Percentiles rank a stretch among this genome's conserved stretches.
Conservation (phyloP, 148 eudicot species). For the Heliamphora exappendiculata region DNA sequence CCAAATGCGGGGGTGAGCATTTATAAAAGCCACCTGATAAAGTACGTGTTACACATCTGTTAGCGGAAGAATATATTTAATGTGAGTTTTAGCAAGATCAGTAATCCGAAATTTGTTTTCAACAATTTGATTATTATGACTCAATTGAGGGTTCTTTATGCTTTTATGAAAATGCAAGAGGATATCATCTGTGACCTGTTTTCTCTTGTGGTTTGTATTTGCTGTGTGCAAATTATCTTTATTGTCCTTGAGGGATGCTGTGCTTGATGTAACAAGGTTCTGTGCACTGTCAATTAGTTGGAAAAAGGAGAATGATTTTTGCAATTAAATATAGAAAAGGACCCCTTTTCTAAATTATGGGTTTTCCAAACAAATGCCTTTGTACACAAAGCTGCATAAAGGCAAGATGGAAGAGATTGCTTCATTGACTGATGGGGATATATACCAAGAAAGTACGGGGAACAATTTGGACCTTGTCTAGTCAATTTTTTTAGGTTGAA, state of each 20-base stretch:
- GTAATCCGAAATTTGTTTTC: not conserved
- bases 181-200: not conserved
- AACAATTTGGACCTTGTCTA: not conserved
- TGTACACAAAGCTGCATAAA: not conserved
- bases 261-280: not conserved
- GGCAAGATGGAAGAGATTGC: not conserved
- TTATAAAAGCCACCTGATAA: not conserved
- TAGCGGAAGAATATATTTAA: not conserved
- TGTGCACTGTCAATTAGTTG: no score
- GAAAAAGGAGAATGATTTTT: not conserved
- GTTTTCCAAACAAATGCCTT: not conserved
- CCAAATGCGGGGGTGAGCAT: not conserved
- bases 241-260: not conserved
- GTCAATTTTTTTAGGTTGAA: not conserved
- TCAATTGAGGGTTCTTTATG: not conserved
- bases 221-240: not conserved
- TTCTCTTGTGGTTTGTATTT: slow-evolving; percentile 5
- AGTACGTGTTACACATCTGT: not conserved
- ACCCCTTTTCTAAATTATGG: not conserved
- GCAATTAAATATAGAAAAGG: not conserved
- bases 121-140: not conserved
- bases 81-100: not conserved
- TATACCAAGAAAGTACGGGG: not conserved
- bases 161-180: no score
- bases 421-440: not conserved